These are phyloP conservation scores for Monascus purpureus DNA, from an alignment of 495 filamentous ascomycete species.

Conservation along the genomic window DNA sequence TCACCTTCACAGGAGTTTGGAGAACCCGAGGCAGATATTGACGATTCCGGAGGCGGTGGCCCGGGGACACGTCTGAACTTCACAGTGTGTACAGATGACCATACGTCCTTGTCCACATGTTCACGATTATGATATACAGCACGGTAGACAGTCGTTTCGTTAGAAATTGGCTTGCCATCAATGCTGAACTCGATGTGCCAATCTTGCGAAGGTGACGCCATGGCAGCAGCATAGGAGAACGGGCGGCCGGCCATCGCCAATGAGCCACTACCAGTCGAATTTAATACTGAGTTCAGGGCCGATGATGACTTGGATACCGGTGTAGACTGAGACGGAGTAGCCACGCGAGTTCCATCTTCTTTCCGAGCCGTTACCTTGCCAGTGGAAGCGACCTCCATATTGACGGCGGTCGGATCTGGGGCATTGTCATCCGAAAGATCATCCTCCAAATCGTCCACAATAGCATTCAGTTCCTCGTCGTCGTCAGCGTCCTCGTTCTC, in stretches of 20 bases:
- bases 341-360: slow-evolving; percentile 83
- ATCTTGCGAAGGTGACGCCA: slow-evolving; percentile 61
- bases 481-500: slow-evolving; percentile 57
- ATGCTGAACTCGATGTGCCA: slow-evolving; percentile 98
- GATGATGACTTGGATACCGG: slow-evolving; percentile 34
- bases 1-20: slow-evolving; percentile 32
- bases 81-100: slow-evolving; percentile 80
- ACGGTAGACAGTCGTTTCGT: slow-evolving; percentile 92
- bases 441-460: slow-evolving; percentile 83
- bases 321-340: slow-evolving; percentile 64
- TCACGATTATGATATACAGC: slow-evolving; percentile 68
- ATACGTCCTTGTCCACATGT: slow-evolving; percentile 61
- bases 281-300: slow-evolving; percentile 18
- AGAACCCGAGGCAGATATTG: slow-evolving; percentile 41
- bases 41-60: slow-evolving; percentile 71
- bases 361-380: slow-evolving; percentile 94
- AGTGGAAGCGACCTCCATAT: slow-evolving; percentile 77
- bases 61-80: slow-evolving; percentile 80
- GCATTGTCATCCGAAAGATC: slow-evolving; percentile 62
- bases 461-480: slow-evolving; percentile 60
- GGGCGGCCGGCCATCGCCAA: slow-evolving; percentile 32
- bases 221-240: slow-evolving; percentile 64
- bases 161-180: slow-evolving; percentile 66
- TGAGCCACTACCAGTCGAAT: slow-evolving; percentile 21
- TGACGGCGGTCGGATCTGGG: slow-evolving; percentile 77